Conservation (phyloP, 164 flowering plant species). For the Amborella trichopoda region DNA sequence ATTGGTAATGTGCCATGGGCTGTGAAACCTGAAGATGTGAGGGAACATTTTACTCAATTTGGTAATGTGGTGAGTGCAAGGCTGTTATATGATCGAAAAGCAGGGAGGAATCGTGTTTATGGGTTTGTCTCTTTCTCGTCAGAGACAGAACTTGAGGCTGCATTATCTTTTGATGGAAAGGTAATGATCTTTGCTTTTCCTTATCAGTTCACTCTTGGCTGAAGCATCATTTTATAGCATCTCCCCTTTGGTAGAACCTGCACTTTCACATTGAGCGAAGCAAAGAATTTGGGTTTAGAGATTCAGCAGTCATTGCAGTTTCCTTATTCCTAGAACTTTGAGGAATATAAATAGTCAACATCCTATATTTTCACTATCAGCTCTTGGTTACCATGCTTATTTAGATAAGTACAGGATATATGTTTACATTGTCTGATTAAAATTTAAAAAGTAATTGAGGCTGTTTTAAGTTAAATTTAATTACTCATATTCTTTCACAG, state of each 20-base stretch:
- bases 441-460: background rate
- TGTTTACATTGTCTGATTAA: background rate
- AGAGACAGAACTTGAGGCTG: constrained; percentile 22
- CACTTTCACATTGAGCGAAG: background rate
- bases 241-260: background rate
- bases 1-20: constrained; percentile 38
- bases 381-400: background rate
- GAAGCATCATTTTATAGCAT: background rate
- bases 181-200: constrained; percentile 8
- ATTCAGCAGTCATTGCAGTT: background rate
- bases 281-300: no score
- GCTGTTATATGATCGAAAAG: constrained; percentile 26
- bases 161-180: constrained; percentile 22
- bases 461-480: background rate
- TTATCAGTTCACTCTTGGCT: background rate
- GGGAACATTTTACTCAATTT: constrained; percentile 26
- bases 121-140: constrained; percentile 35
- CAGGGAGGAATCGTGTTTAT: constrained; percentile 21
- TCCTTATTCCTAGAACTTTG: background rate
- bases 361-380: background rate
- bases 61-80: constrained; percentile 33
- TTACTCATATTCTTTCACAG: constrained; percentile 4
- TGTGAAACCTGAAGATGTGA: constrained; percentile 25
- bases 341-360: background rate
- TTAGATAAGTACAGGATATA: background rate